A percentile compares a stretch with the other conserved stretches of the same genome.
Evolutionary conservation across 768 basidiomycete species (phyloP).

Genomic region (Boletus vermiculosoides): DNA sequence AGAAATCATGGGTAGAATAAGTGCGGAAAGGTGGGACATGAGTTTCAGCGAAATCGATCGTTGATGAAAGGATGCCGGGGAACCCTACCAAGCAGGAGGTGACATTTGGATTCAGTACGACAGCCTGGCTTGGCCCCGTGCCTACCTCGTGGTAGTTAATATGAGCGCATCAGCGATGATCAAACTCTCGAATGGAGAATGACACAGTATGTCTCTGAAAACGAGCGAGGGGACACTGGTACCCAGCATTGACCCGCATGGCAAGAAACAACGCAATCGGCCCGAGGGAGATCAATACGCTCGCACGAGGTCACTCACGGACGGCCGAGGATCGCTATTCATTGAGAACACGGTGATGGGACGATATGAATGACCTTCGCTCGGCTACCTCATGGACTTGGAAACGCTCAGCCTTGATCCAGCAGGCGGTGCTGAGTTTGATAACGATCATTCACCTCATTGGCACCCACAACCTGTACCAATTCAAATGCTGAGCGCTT

Average conservation of each 20-base stretch:
- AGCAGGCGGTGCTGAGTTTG: not conserved
- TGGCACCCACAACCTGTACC: not conserved
- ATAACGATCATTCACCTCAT: not conserved
- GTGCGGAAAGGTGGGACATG: not conserved
- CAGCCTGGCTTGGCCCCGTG: not conserved
- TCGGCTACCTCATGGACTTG: not conserved
- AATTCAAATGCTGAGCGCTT: not conserved
- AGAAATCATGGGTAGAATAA: not conserved
- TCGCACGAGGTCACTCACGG: not conserved
- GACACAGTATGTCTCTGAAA: not conserved
- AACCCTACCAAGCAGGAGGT: too few species aligned
- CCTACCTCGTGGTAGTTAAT: not conserved
- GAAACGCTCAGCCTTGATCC: not conserved
- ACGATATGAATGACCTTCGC: not conserved
- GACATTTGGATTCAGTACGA: not conserved
- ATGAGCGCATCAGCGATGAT: conserved; percentile 1
- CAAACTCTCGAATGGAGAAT: not conserved
- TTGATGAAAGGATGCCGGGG: not conserved
- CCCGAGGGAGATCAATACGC: not conserved
- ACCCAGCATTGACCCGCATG: not conserved
- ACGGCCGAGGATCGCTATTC: not conserved
- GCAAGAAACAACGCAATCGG: not conserved
- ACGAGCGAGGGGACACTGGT: not conserved
- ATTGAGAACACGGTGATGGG: not conserved
- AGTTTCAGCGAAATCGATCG: not conserved